A percentile compares a stretch with the other conserved stretches of the same genome.
Conservation (phyloP, 345 rosid genomes). For the Abelmoschus esculentus region DNA sequence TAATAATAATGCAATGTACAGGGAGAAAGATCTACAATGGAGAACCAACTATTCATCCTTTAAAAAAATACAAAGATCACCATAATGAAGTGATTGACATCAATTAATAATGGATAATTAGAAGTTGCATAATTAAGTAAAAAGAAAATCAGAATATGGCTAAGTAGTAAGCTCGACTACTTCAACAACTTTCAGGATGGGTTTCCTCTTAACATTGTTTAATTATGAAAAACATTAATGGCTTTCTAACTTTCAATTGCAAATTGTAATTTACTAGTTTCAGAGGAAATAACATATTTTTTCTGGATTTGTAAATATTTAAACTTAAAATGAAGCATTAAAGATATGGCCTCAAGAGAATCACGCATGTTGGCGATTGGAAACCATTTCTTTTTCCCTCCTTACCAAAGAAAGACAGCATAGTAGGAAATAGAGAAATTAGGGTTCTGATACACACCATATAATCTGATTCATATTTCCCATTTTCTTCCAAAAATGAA, state of each 20-base stretch:
- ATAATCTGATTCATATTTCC: constrained; percentile 49
- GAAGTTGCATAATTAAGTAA: background rate
- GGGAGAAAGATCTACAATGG: background rate
- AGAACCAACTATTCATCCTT: background rate
- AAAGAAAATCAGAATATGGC: background rate
- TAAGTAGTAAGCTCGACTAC: background rate
- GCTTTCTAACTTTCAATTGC: background rate
- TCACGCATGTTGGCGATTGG: background rate
- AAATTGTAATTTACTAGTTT: background rate
- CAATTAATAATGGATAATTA: background rate
- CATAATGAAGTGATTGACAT: background rate
- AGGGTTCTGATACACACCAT: constrained; percentile 29
- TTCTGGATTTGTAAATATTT: background rate
- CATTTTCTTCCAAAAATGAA: constrained; percentile 51
- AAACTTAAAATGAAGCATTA: background rate
- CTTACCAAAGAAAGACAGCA: background rate
- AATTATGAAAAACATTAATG: background rate
- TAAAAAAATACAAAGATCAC: background rate
- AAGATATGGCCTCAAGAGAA: constrained; percentile 5
- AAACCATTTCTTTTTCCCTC: constrained; percentile 3
- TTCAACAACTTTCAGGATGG: background rate
- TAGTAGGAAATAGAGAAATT: constrained; percentile 7
- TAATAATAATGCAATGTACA: background rate
- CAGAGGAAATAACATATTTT: background rate
- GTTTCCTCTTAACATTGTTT: background rate